phyloP scores from a whole-genome alignment of 2,329 filamentous ascomycete genomes.

The Clarireedia paspali region DNA sequence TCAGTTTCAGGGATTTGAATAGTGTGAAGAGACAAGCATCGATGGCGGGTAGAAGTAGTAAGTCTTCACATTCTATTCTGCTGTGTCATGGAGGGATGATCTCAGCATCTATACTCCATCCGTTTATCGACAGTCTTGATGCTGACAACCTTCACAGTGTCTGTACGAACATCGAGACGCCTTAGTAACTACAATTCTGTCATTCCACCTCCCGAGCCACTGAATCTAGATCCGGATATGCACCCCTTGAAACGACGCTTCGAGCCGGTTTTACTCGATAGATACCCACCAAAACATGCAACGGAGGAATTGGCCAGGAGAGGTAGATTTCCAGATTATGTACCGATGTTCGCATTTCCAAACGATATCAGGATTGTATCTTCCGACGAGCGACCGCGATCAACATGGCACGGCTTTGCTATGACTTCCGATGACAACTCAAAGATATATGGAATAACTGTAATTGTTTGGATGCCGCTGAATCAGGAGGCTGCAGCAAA shows the following conservation, averaged over 20 bases:
- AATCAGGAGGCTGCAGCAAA: constrained; percentile 76
- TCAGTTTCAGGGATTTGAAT: constrained; percentile 92
- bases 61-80: constrained; percentile 31
- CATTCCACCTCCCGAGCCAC: constrained; percentile 84
- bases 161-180: constrained; percentile 74
- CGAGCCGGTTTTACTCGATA: constrained; percentile 90
- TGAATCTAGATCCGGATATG: constrained; percentile 86
- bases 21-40: constrained; percentile 84
- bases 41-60: constrained; percentile 60
- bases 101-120: neutral
- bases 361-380: constrained; percentile 12
- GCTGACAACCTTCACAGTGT: constrained; percentile 38
- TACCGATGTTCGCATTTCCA: constrained; percentile 44
- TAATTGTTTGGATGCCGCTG: constrained; percentile 88
- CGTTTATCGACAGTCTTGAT: constrained; percentile 4
- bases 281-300: constrained; percentile 80
- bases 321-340: constrained; percentile 89
- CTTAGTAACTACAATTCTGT: constrained; percentile 98
- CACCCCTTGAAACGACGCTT: constrained; percentile 91
- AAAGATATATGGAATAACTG: constrained; percentile 83
- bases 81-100: constrained; percentile 1
- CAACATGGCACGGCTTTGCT: constrained; percentile 98
- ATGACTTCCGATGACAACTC: constrained; percentile 94
- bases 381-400: constrained; percentile 55
- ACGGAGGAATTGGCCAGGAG: constrained; percentile 72